These are phyloP conservation scores for Candida vaughaniae DNA, from an alignment of 805 yeast genomes.

Conservation along the genomic window DNA sequence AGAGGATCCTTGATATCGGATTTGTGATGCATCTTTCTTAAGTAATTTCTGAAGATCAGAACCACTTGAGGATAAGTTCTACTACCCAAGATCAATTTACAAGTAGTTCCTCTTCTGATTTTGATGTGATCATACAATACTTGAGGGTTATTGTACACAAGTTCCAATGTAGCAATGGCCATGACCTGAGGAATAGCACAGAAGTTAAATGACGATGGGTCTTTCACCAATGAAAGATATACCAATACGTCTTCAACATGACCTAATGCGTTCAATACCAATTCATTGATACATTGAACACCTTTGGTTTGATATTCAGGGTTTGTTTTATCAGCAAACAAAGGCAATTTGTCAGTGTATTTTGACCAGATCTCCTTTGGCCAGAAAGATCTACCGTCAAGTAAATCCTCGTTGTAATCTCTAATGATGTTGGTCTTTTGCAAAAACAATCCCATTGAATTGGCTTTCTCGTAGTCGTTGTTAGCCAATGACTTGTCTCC, in stretches of 20 bases:
- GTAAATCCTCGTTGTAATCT: constrained; percentile 88
- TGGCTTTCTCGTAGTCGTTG: constrained; percentile 57
- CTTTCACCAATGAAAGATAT: constrained; percentile 73
- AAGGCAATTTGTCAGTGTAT: constrained; percentile 63
- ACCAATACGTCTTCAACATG: constrained; percentile 77
- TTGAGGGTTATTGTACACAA: constrained; percentile 75
- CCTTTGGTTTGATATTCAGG: constrained; percentile 55
- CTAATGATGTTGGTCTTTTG: constrained; percentile 96
- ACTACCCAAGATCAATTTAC: constrained; percentile 68
- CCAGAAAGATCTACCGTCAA: constrained; percentile 93
- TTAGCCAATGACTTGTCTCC: constrained; percentile 50
- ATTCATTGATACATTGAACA: constrained; percentile 72
- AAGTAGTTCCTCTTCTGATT: constrained; percentile 87
- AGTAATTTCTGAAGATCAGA: constrained; percentile 70
- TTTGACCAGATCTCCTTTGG: constrained; percentile 92
- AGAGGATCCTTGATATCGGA: constrained; percentile 82
- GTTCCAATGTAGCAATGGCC: constrained; percentile 94
- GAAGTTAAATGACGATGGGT: constrained; percentile 81
- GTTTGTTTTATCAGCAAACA: constrained; percentile 39
- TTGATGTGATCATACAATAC: constrained; percentile 75
- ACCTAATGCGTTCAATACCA: constrained; percentile 73
- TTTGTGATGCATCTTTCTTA: constrained; percentile 74
- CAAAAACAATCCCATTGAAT: constrained; percentile 91
- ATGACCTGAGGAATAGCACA: constrained; percentile 98
- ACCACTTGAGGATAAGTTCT: constrained; percentile 75